Conservation (phyloP, 352 stramenopile species). For the Halophytophthora polymorphica region DNA sequence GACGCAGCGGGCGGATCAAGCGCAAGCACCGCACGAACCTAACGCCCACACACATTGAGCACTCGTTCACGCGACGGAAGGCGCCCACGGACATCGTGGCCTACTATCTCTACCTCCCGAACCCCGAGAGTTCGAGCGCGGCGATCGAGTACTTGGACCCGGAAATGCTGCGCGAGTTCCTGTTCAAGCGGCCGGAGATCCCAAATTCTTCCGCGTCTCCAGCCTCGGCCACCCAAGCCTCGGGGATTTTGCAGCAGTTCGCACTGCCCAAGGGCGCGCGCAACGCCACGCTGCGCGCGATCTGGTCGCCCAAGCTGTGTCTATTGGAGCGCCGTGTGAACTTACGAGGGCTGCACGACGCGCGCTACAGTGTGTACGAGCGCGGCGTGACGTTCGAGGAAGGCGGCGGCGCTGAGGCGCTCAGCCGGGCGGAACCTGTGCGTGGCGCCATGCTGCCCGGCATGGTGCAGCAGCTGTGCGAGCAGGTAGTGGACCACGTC, state of each 20-base stretch:
- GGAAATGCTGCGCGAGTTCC: conserved; percentile 86
- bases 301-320: conserved; percentile 96
- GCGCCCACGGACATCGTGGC: conserved; percentile 85
- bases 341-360: conserved; percentile 87
- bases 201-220: conserved; percentile 15
- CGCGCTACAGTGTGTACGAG: conserved; percentile 92
- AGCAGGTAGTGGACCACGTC: conserved; percentile 92
- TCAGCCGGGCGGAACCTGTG: conserved; percentile 85
- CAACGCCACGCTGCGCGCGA: conserved; percentile 89
- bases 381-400: conserved; percentile 93
- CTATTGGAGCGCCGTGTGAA: conserved; percentile 92
- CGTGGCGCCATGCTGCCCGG: conserved; percentile 87
- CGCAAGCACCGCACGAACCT: conserved; percentile 91
- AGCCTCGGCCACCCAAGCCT: conserved; percentile 28
- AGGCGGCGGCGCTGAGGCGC: conserved; percentile 74
- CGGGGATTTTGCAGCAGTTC: conserved; percentile 94
- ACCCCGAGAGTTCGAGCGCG: conserved; percentile 18
- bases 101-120: conserved; percentile 82
- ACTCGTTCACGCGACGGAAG: conserved; percentile 90
- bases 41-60: conserved; percentile 91
- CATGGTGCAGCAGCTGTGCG: conserved; percentile 90
- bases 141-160: conserved; percentile 94
- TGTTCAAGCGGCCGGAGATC: conserved; percentile 90
- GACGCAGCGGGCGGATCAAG: conserved; percentile 83
- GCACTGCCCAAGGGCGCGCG: conserved; percentile 89